Evolutionary conservation across 169 alveolate genomes (phyloP).

Genomic region (Hepatocystis sp.): DNA sequence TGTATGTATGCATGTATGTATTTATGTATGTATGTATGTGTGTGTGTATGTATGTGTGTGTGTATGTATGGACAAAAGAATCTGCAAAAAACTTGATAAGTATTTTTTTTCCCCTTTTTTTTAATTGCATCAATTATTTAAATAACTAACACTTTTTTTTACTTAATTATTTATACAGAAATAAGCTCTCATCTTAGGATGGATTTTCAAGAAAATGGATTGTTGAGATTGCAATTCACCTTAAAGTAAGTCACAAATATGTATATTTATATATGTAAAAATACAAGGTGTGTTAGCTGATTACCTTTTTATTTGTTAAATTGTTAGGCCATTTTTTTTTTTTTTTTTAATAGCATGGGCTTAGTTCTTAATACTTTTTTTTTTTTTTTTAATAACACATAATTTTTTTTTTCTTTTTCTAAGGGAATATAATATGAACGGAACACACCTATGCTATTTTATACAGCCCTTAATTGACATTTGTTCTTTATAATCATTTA

Average conservation of each 20-base stretch:
- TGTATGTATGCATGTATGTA: too few relatives aligned
- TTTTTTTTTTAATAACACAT: too few relatives aligned
- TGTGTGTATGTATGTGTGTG: too few relatives aligned
- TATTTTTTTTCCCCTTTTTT: too few relatives aligned
- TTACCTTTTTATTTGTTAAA: too few relatives aligned
- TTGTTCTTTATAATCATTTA: neutral
- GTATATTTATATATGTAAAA: neutral
- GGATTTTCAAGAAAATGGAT: constrained; percentile 70
- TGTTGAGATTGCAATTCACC: constrained; percentile 57
- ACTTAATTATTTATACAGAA: constrained; percentile 14
- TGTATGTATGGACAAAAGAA: neutral
- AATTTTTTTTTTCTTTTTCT: constrained; percentile 12
- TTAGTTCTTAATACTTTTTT: too few relatives aligned
- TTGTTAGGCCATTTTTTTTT: too few relatives aligned
- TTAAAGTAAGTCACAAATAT: constrained; percentile 18
- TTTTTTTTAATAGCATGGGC: too few relatives aligned
- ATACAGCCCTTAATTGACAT: constrained; percentile 38
- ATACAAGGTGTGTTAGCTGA: neutral
- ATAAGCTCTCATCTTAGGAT: constrained; percentile 66
- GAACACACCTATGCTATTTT: constrained; percentile 73
- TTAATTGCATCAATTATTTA: too few relatives aligned
- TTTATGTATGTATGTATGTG: too few relatives aligned
- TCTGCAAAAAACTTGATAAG: constrained; percentile 9
- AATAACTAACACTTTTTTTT: neutral
- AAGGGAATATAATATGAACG: constrained; percentile 74